Evolutionary conservation across 164 flowering plant species (phyloP).

Genomic region (Kingdonia uniflora): DNA sequence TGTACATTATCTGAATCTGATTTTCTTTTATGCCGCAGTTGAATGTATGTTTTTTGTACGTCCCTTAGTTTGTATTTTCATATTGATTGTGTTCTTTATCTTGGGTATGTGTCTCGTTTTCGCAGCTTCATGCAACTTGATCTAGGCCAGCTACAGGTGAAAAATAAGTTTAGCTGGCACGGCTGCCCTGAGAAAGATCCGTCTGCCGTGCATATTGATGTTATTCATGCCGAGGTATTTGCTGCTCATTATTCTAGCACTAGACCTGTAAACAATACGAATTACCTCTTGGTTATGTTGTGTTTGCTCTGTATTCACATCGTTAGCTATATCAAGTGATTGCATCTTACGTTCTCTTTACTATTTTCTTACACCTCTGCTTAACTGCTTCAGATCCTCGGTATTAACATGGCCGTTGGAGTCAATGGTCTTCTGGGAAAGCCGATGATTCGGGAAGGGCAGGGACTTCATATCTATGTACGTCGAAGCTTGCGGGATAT

Average conservation of each 20-base stretch:
- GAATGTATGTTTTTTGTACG: no score
- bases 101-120: neutral
- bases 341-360: neutral
- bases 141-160: conserved; percentile 64
- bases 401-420: conserved; percentile 90
- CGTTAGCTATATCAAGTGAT: neutral
- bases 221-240: conserved; percentile 83
- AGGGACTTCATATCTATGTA: conserved; percentile 67
- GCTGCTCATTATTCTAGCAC: no score
- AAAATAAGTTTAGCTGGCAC: conserved; percentile 78
- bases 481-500: conserved; percentile 92
- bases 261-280: no score
- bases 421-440: conserved; percentile 63
- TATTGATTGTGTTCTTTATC: no score
- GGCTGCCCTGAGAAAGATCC: conserved; percentile 73
- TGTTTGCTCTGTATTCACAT: no score
- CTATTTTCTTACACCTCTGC: neutral
- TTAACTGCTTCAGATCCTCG: conserved; percentile 53
- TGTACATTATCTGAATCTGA: no score
- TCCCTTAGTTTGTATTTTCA: no score
- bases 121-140: conserved; percentile 94
- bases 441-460: conserved; percentile 79
- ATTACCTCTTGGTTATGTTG: no score
- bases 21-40: no score
- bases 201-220: conserved; percentile 90